Base-by-base conservation (phyloP, 208 protist species). In the Trypanosoma lewisi region DNA sequence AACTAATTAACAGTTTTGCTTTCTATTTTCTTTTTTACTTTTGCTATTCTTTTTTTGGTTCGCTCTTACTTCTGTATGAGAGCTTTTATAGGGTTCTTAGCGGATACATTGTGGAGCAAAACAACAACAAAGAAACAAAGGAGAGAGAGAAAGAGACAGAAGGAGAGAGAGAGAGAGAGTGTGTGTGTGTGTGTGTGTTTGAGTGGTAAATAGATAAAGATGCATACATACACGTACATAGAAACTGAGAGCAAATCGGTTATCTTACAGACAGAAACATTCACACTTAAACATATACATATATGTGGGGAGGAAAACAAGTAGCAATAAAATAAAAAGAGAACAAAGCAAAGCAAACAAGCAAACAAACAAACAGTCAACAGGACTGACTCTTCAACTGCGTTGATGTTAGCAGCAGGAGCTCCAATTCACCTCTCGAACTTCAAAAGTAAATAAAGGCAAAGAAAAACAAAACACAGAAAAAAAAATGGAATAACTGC, bases 351-450 rank as follows among this genome's bases (percentile, higher is more conserved):
- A 50, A 58, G 51, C 25, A 45, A 41, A 67, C 27, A 42, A 67
- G 23, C 6, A 65, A 54, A 44, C 28, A 68, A 30, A 61, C 30
- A 55, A 68, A 74, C 4, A 53, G 55, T 39, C 39, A 56, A 50
- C 12, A 41, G 19, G 14, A 41, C 36, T 7, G 14, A 14, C 14
- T 14, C 14, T 41, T 16, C 14, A 41, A 41, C 14, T 41, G 36
- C 36, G 14, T 14, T 41, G 36, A 47, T 33, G 19, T 48, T 6
- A 57, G 25, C 51, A 57, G n/a, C 12, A 34, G 11, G 6, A 57
- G 19, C n/a, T 8, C 2, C 28, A 36, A 55, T 23, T 8, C 14
- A 4, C 50, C 50, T 23, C 14, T 33, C 27, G 7, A 55, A 8
- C 5, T 5, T 12, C 17, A 44, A 16, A 58, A 58, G 25, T 44